Conservation (phyloP, 805 yeast species). For the Nadsonia fulvescens region DNA sequence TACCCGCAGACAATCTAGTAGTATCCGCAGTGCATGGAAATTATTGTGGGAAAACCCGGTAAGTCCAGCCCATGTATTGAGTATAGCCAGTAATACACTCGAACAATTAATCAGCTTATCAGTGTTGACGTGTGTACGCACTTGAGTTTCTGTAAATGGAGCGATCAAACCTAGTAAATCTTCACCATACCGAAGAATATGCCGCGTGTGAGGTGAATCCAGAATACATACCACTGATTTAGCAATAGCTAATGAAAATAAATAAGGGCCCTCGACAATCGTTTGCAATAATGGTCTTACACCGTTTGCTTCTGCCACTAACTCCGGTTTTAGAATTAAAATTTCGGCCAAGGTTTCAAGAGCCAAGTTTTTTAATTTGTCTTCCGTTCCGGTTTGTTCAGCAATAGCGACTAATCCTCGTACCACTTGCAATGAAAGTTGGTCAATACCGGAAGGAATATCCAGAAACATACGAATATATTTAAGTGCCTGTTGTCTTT, state of each 20-base stretch:
- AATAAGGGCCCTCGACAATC: constrained; percentile 37
- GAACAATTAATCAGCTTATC: constrained; percentile 45
- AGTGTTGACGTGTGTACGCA: constrained; percentile 27
- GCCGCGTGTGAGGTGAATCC: constrained; percentile 37
- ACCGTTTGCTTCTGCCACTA: constrained; percentile 28
- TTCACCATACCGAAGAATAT: constrained; percentile 36
- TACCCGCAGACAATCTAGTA: constrained; percentile 43
- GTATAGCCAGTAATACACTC: constrained; percentile 35
- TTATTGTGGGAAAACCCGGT: constrained; percentile 41
- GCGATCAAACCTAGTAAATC: constrained; percentile 48
- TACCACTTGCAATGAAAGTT: constrained; percentile 43
- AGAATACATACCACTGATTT: constrained; percentile 36
- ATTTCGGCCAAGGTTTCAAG: constrained; percentile 38
- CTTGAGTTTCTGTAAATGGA: constrained; percentile 49
- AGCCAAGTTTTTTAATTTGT: constrained; percentile 30
- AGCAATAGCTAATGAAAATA: constrained; percentile 24
- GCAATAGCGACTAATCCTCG: constrained; percentile 48
- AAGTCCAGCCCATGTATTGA: constrained; percentile 66
- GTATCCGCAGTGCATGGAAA: constrained; percentile 34
- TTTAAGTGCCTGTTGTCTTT: constrained; percentile 63
- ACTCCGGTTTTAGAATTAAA: constrained; percentile 25
- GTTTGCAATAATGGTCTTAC: constrained; percentile 26
- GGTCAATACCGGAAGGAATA: constrained; percentile 32
- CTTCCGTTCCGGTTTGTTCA: constrained; percentile 35
- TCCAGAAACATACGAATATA: constrained; percentile 45